Conservation (phyloP, 495 filamentous ascomycete genomes). For the Oleoguttula mirabilis region DNA sequence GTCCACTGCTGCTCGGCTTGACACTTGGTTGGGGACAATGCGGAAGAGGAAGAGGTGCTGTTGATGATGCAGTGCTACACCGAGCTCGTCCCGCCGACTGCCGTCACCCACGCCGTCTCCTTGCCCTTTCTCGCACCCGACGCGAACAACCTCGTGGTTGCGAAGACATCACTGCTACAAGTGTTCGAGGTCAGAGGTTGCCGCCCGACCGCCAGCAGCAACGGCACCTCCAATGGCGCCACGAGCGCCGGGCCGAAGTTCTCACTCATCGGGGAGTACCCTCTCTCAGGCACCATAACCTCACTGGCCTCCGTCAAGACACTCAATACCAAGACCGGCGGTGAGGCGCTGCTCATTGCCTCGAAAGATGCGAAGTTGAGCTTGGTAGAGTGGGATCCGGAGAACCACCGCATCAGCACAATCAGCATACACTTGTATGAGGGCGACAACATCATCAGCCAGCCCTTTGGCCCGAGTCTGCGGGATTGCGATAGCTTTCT, state of each 20-base stretch:
- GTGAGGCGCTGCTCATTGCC: slow-evolving; percentile 70
- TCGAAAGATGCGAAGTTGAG: slow-evolving; percentile 85
- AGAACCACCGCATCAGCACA: slow-evolving; percentile 62
- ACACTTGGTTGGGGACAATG: too few species aligned
- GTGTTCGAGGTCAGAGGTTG: slow-evolving; percentile 49
- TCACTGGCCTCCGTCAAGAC: slow-evolving; percentile 66
- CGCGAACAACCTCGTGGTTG: slow-evolving; percentile 73
- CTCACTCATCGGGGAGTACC: slow-evolving; percentile 73
- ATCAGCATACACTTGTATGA: slow-evolving; percentile 97
- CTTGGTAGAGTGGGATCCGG: slow-evolving; percentile 88
- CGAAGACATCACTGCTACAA: slow-evolving; percentile 81
- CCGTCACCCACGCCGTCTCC: slow-evolving; percentile 75
- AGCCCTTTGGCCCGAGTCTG: slow-evolving; percentile 61
- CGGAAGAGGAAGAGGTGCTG: not conserved
- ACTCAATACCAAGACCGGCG: slow-evolving; percentile 58
- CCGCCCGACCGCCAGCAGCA: slow-evolving; percentile 20
- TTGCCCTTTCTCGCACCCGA: slow-evolving; percentile 64
- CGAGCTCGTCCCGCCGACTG: slow-evolving; percentile 82
- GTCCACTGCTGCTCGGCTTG: too few species aligned
- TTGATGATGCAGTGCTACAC: slow-evolving; percentile 65
- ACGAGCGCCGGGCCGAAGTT: slow-evolving; percentile 46
- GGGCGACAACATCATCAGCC: slow-evolving; percentile 67
- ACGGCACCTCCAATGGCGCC: slow-evolving; percentile 24
- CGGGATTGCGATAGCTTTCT: slow-evolving; percentile 62
- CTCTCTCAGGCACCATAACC: slow-evolving; percentile 69